Base-by-base conservation (phyloP, 306 rosid genomes). In the Leucaena leucocephala region DNA sequence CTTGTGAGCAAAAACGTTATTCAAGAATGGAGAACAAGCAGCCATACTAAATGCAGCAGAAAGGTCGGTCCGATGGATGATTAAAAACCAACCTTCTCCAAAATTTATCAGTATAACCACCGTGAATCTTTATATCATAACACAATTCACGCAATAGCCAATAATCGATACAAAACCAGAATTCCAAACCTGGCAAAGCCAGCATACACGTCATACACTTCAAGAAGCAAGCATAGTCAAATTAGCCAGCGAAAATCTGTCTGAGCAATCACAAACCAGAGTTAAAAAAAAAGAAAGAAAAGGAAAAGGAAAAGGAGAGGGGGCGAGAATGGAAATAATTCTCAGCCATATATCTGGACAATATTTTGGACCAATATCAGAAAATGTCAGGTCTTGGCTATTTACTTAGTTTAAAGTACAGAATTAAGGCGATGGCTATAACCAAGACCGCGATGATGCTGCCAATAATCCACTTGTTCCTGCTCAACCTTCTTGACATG, bases 401-500 rank as follows among this genome's bases (percentile, higher is more conserved):
- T 62, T 84, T 87, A 7, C 72, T n/a, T 69, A 94, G 95, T 84
- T 94, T 92, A 84, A 94, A 91, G 90, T 91, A 94, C 81, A 94
- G 84, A 82, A 94, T 86, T 84, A 87, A 63, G 83, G 68, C 40
- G 59, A 94, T 86, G 6, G 86, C 97, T 46, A 94, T 13, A 83
- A 94, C 86, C 68, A 94, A 91, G 49, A 86, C 91, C 36, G 79
- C 78, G 34, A 92, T 68, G 50, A 94, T 75, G 69, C 87, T 5
- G 62, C 85, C 79, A 73, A 94, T 87, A 15, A 85, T 87, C 95
- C 97, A 94, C 86, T 94, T 94, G 89, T 94, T 92, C 86, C 44
- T 86, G 90, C 33, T 86, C 93, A 94, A 91, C 86, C 97, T 87
- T 85, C 97, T 91, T 65, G 95, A 62, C 80, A 94, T 92, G 86